Percentiles rank a stretch among this genome's conserved stretches.
Evolutionary conservation across 1,139 yeast genomes (phyloP).

Genomic region (Candida sanyaensis): DNA sequence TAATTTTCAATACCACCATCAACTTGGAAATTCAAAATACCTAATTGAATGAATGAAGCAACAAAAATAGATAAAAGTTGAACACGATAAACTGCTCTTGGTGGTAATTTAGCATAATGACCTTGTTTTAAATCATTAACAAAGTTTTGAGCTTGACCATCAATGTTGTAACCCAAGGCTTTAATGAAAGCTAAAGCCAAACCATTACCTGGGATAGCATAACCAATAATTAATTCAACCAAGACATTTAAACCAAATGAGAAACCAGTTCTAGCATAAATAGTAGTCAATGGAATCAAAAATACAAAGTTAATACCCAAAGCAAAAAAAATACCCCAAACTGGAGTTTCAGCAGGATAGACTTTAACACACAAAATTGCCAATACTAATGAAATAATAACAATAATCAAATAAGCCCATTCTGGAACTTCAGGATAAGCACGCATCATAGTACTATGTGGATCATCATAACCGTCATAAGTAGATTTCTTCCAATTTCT

Average conservation of each 20-base stretch:
- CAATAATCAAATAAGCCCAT: conserved; percentile 53
- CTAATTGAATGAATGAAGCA: conserved; percentile 51
- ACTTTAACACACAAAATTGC: conserved; percentile 51
- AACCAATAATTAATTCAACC: conserved; percentile 62
- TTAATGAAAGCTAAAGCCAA: conserved; percentile 58
- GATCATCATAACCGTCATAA: conserved; percentile 38
- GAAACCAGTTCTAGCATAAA: conserved; percentile 55
- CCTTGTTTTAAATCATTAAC: conserved; percentile 57
- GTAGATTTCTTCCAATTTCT: conserved; percentile 15
- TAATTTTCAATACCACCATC: conserved; percentile 42
- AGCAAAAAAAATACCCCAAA: conserved; percentile 61
- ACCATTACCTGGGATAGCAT: conserved; percentile 64
- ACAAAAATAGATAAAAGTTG: conserved; percentile 50
- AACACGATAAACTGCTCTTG: conserved; percentile 60
- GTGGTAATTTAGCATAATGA: conserved; percentile 66
- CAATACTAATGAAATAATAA: conserved; percentile 49
- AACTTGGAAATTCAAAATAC: conserved; percentile 55
- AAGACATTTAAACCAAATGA: conserved; percentile 56
- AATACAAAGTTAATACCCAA: conserved; percentile 55
- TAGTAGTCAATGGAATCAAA: conserved; percentile 50
- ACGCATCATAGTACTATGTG: conserved; percentile 58
- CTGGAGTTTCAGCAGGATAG: conserved; percentile 52
- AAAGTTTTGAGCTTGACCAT: conserved; percentile 58
- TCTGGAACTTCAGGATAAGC: conserved; percentile 64
- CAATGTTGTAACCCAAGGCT: conserved; percentile 59